Evolutionary conservation across 345 rosid genomes (phyloP).

Genomic region (Eucalyptus tenuipes): DNA sequence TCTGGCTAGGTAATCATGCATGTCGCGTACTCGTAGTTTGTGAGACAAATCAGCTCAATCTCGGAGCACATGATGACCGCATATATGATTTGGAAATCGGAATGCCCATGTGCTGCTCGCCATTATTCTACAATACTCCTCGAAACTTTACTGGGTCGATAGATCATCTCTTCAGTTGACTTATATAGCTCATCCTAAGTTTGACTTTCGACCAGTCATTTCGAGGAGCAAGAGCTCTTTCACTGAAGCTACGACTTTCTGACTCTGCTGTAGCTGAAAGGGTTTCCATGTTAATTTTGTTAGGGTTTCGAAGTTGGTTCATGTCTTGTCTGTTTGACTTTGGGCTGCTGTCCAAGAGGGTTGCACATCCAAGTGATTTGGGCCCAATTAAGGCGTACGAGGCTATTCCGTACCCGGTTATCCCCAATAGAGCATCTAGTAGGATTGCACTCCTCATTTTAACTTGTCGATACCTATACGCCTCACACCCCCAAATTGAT

Average conservation of each 20-base stretch:
- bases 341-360: neutral
- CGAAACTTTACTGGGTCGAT: neutral
- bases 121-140: neutral
- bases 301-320: neutral
- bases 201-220: neutral
- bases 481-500: accelerated
- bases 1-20: neutral
- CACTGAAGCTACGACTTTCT: neutral
- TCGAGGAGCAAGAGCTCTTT: neutral
- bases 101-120: neutral
- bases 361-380: neutral
- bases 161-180: neutral
- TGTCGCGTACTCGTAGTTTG: neutral
- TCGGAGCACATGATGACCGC: neutral
- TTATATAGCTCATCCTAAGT: neutral
- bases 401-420: accelerated
- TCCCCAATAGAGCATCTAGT: accelerated
- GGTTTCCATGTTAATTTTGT: neutral
- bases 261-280: neutral
- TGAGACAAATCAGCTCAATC: neutral
- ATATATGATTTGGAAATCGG: neutral
- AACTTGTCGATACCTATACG: accelerated
- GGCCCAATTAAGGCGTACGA: neutral
- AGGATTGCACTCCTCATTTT: accelerated
- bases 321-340: neutral